Evolutionary conservation across 2,329 filamentous ascomycete species (phyloP).

Genomic region (Colletotrichum costaricense): DNA sequence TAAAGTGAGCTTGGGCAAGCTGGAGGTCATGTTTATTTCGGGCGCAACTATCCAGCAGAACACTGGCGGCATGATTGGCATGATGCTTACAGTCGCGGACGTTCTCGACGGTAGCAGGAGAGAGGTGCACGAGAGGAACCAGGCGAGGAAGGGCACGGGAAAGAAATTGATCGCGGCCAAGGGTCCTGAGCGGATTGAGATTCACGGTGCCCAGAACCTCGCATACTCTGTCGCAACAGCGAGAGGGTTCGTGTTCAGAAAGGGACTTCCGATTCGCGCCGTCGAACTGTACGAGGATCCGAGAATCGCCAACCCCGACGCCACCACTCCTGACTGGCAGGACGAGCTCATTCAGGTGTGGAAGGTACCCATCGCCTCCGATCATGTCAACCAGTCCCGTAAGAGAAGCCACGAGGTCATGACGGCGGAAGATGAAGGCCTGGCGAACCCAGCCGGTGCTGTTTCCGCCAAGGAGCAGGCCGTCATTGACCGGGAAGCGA

Average conservation of each 20-base stretch:
- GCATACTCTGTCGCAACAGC: conserved; percentile 84
- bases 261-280: conserved; percentile 78
- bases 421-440: conserved; percentile 17
- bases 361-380: conserved; percentile 73
- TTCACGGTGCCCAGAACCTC: conserved; percentile 86
- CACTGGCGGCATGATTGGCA: conserved; percentile 84
- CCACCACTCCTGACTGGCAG: conserved; percentile 73
- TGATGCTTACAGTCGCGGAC: conserved; percentile 87
- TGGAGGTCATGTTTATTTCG: conserved; percentile 84
- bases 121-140: conserved; percentile 51
- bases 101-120: conserved; percentile 61
- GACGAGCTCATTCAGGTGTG: conserved; percentile 86
- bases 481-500: conserved; percentile 41
- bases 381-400: conserved; percentile 42
- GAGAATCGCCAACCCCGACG: conserved; percentile 50
- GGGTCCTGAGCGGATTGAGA: conserved; percentile 40
- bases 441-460: not conserved
- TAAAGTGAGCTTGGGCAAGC: conserved; percentile 71
- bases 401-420: conserved; percentile 48
- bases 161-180: conserved; percentile 40
- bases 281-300: conserved; percentile 71
- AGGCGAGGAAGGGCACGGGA: conserved; percentile 53
- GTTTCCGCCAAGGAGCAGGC: conserved; percentile 36
- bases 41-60: conserved; percentile 81
- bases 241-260: conserved; percentile 86